These are phyloP conservation scores for Fusarium pseudoanthophilum DNA, from an alignment of 2,329 filamentous ascomycete genomes.

Conservation along the genomic window DNA sequence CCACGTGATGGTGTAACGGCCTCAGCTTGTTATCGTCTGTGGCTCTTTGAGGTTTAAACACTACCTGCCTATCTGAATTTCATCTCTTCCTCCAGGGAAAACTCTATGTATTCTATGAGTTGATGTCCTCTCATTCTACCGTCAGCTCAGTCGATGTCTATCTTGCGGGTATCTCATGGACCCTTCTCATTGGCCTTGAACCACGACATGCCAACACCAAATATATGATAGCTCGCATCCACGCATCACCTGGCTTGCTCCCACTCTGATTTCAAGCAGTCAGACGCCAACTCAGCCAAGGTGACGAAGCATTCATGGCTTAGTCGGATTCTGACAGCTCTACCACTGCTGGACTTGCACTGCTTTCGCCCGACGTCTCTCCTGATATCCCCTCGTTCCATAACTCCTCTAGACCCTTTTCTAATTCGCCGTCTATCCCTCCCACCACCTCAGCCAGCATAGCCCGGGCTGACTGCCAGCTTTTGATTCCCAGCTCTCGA, in stretches of 20 bases:
- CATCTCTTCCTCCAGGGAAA: neutral
- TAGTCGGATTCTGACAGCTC: slow-evolving; percentile 43
- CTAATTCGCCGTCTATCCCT: slow-evolving; percentile 54
- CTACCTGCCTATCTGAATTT: neutral
- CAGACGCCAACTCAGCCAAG: slow-evolving; percentile 13
- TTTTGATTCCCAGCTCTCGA: slow-evolving; percentile 50
- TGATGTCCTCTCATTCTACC: neutral
- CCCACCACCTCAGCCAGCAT: slow-evolving; percentile 54
- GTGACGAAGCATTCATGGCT: slow-evolving; percentile 15
- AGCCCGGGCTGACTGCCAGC: slow-evolving; percentile 53
- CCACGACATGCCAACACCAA: slow-evolving; percentile 3
- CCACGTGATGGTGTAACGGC: slow-evolving; percentile 37
- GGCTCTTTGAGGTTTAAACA: neutral
- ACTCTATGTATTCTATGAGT: slow-evolving; percentile 4
- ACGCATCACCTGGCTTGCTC: slow-evolving; percentile 7
- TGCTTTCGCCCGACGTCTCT: slow-evolving; percentile 27
- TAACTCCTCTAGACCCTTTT: slow-evolving; percentile 52
- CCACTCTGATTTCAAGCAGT: slow-evolving; percentile 13
- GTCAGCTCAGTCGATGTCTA: slow-evolving; percentile 1
- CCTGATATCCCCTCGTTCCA: slow-evolving; percentile 54
- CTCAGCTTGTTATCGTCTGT: neutral
- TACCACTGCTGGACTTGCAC: slow-evolving; percentile 39
- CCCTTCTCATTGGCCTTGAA: slow-evolving; percentile 1
- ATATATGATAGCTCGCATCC: slow-evolving; percentile 25
- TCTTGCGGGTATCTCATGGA: neutral